Conservation (phyloP, 768 basidiomycete genomes). For the Pisolithus albus region DNA sequence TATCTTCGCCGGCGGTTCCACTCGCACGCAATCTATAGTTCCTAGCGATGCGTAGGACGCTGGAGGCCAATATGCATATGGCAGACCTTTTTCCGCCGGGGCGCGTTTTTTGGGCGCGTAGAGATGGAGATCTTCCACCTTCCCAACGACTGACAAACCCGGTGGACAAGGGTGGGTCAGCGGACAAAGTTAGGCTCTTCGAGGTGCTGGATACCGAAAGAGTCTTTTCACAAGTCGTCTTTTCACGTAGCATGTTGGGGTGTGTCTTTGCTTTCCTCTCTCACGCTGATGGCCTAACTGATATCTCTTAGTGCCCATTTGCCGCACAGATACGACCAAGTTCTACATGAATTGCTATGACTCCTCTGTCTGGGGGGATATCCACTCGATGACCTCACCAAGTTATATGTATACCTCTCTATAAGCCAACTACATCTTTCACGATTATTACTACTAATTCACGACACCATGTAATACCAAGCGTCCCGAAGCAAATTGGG, state of each 20-base stretch:
- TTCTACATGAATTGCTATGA: constrained; percentile 62
- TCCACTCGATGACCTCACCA: background rate
- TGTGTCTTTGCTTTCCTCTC: constrained; percentile 25
- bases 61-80: constrained; percentile 79
- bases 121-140: constrained; percentile 63
- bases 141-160: constrained; percentile 24
- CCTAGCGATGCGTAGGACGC: constrained; percentile 70
- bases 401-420: background rate
- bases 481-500: no score
- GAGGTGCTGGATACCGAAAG: constrained; percentile 71
- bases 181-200: constrained; percentile 62
- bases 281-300: background rate
- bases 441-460: background rate
- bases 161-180: constrained; percentile 11
- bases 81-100: constrained; percentile 71
- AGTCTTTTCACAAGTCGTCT: constrained; percentile 76
- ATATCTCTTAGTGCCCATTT: constrained; percentile 51
- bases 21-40: constrained; percentile 40
- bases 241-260: constrained; percentile 80
- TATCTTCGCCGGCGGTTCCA: background rate
- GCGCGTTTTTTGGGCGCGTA: constrained; percentile 71
- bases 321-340: constrained; percentile 75
- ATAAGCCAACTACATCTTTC: constrained; percentile 14
- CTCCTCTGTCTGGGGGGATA: background rate
- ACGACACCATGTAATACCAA: background rate